Evolutionary conservation across 345 rosid species (phyloP), one percentile per base, ranked within the genome.

Genomic region (Brassica cretica): DNA sequence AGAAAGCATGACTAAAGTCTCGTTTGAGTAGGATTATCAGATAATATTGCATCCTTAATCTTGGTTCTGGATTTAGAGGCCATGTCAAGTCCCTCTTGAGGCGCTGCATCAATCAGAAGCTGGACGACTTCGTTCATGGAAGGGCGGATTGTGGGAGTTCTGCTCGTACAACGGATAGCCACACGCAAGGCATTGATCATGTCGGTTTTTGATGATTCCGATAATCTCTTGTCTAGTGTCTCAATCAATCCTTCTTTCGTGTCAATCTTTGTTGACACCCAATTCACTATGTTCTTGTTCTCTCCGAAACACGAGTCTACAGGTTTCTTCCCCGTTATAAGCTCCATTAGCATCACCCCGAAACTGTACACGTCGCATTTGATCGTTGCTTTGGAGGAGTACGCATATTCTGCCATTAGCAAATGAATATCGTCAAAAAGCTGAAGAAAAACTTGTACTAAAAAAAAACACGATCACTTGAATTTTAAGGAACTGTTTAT

Each of bases 291-390:
- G 81, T 89, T 92, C 86, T 88, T 94, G 85, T 82, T 88, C 76
- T 88, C 97, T 18, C 97, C 98, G 18, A 88, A 92, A 58, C 88
- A 91, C 11, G 86, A 68, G 72, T 89, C 93, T 15, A 91, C 88
- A 0, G 94, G 90, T 79, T 91, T 89, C 85, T 87, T 92, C 64
- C 97, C 97, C 0, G 97, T 94, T 78, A 92, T 84, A 5, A 92
- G 85, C 73, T 94, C 98, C 95, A 94, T 82, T 76, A 94, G 68
- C 79, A 94, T 97, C 0, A 94, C 95, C 30, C 98, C 97, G 14
- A 87, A 94, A 73, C 98, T 94, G 82, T 89, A 94, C 5, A 94
- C 98, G 70, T 94, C 98, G 37, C 97, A 90, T 85, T 87, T 94
- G 81, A 87, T 88, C 8, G 95, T 94, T 76, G 98, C 93, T 81